Percentiles rank a stretch among this genome's conserved stretches.
phyloP scores from a whole-genome alignment of 768 basidiomycete genomes.

The Strobilomyces confusus region DNA sequence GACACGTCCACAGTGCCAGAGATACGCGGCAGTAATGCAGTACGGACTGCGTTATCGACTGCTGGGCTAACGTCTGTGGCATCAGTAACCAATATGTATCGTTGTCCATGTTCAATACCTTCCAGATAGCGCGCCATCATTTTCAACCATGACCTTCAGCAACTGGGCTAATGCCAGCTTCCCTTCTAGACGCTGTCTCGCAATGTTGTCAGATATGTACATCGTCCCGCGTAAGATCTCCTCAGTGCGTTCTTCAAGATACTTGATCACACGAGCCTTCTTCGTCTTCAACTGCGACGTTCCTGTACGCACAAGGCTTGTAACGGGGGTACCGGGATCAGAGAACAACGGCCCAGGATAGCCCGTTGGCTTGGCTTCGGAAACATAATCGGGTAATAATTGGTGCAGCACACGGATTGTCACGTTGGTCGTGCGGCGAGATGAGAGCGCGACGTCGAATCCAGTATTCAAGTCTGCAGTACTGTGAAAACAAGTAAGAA shows the following conservation, averaged over 20 bases:
- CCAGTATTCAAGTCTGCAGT: conserved; percentile 62
- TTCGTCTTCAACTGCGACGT: conserved; percentile 72
- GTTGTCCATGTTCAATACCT: conserved; percentile 47
- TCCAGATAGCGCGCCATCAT: conserved; percentile 84
- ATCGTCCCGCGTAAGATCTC: conserved; percentile 77
- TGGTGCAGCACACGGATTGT: conserved; percentile 64
- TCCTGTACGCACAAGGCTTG: conserved; percentile 65
- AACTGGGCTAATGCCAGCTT: conserved; percentile 72
- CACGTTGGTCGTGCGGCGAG: conserved; percentile 65
- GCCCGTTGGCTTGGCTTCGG: conserved; percentile 47
- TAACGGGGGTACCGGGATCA: conserved; percentile 62
- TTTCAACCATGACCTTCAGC: conserved; percentile 77
- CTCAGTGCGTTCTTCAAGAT: conserved; percentile 67
- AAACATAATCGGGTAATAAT: conserved; percentile 62
- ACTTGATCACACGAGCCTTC: conserved; percentile 72
- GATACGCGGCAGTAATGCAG: conserved; percentile 63
- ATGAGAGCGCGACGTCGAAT: conserved; percentile 73
- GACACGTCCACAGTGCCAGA: conserved; percentile 26
- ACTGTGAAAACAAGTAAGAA: conserved; percentile 86
- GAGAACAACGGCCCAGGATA: conserved; percentile 89
- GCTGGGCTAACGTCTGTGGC: conserved; percentile 43
- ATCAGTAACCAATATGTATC: conserved; percentile 14
- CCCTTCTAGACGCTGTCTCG: conserved; percentile 65
- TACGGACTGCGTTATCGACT: conserved; percentile 70
- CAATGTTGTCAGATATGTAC: conserved; percentile 55